These are phyloP conservation scores for Polytolypa hystricis DNA, from an alignment of 2,329 filamentous ascomycete species.

Conservation along the genomic window DNA sequence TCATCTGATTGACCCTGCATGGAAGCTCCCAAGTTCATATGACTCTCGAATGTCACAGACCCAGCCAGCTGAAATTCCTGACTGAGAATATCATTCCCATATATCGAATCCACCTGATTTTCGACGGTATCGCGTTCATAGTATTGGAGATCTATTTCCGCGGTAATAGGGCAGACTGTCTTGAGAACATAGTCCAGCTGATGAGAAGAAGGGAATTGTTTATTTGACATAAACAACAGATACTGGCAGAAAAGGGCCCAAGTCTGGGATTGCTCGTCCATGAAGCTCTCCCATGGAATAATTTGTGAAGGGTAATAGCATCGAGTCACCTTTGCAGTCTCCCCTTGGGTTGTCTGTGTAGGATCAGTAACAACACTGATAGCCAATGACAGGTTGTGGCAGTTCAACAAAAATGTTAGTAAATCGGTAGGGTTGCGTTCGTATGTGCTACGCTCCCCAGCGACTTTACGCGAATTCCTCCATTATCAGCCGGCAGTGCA, in stretches of 20 bases:
- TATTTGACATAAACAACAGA: slow-evolving; percentile 5
- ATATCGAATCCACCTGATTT: slow-evolving; percentile 22
- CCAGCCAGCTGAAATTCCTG: slow-evolving; percentile 22
- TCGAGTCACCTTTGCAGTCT: slow-evolving; percentile 9
- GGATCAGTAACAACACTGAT: slow-evolving; percentile 10
- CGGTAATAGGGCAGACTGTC: slow-evolving; percentile 23
- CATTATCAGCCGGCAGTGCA: no score
- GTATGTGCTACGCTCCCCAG: no score
- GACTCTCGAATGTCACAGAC: slow-evolving; percentile 28
- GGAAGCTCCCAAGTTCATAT: slow-evolving; percentile 23
- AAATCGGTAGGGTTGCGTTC: slow-evolving; percentile 5
- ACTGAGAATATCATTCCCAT: slow-evolving; percentile 19
- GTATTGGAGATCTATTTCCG: slow-evolving; percentile 25
- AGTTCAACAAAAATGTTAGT: slow-evolving; percentile 3
- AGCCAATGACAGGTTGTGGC: slow-evolving; percentile 8
- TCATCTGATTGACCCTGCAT: slow-evolving; percentile 9
- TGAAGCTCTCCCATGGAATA: slow-evolving; percentile 7
- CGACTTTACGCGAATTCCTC: no score
- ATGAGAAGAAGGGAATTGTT: slow-evolving; percentile 7
- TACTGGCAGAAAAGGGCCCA: slow-evolving; percentile 7
- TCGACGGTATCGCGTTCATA: slow-evolving; percentile 28
- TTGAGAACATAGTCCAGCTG: slow-evolving; percentile 9
- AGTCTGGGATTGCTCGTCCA: slow-evolving; percentile 2
- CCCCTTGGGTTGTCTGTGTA: slow-evolving; percentile 10
- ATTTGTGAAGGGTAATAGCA: slow-evolving; percentile 8